Base-by-base conservation (phyloP, 108 stramenopile species). In the Licmophora abbreviata region DNA sequence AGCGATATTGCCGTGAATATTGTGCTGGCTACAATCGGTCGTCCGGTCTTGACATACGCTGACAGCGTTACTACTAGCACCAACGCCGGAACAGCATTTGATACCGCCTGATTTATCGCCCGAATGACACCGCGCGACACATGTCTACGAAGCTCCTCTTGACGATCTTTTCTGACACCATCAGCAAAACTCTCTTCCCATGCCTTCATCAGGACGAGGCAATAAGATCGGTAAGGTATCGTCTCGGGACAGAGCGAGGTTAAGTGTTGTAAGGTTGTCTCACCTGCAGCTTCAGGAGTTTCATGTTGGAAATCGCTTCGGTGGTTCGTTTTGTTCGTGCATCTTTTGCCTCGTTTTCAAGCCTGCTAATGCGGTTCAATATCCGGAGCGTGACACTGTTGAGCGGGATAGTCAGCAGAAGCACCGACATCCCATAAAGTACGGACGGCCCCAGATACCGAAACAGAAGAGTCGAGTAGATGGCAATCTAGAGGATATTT, bases 1-100 rank as follows among this genome's bases (percentile, higher is more conserved):
- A 94, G 63, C n/a, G 85, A 69, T 17, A 96, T 86, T 7, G 92
- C 83, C 12, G 95, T 94, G 59, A 93, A 96, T 35, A 94, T 86
- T 29, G 85, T 91, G 27, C 74, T 71, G 11, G 83, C 88, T 2
- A 79, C 63, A 27, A 90, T 72, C 2, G 81, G 74, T 8, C 56
- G 60, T 29, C 81, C 81, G 21, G 75, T 64, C 45, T 68, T 68
- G 44, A 61, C 63, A 38, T 85, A 83, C 0, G 81, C 77, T 11
- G 64, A 48, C 29, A 90, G 54, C 1, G 88, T 90, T 9, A 79
- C 81, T 1, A 82, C 88, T 28, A 90, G 64, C 0, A 80, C 72
- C 5, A 90, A 32, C 0, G 83, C 64, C 8, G 88, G 80, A 10
- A 82, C 83, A 5, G 80, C 67, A 53, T 79, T 76, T 46, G 70